Evolutionary conservation across 148 eudicot genomes (phyloP).

Genomic region (Vaccinium corymbosum): DNA sequence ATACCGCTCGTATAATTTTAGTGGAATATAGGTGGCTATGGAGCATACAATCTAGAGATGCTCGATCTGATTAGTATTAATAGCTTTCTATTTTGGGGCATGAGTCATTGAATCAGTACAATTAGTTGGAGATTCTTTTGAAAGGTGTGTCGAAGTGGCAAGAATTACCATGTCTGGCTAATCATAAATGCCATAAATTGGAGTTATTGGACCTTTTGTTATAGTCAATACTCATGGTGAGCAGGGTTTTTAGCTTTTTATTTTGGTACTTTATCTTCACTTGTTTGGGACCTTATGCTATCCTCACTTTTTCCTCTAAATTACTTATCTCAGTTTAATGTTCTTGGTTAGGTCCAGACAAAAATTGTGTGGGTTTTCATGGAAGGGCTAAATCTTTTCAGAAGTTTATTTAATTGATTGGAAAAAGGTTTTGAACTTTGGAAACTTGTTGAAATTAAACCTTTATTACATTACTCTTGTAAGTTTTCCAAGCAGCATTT

Average conservation of each 20-base stretch:
- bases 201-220: not conserved
- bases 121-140: not conserved
- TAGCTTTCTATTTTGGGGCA: not conserved
- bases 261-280: not conserved
- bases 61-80: not conserved
- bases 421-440: not conserved
- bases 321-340: not conserved
- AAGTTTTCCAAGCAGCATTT: not conserved
- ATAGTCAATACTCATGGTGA: too few species aligned
- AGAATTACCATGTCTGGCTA: not conserved
- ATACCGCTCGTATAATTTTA: not conserved
- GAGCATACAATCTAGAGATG: not conserved
- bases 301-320: not conserved
- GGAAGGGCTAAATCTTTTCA: conserved; percentile 3
- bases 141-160: not conserved
- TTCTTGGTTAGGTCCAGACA: not conserved
- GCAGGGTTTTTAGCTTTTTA: not conserved
- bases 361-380: not conserved
- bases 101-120: not conserved
- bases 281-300: not conserved
- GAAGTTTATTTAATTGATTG: not conserved
- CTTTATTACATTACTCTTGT: not conserved
- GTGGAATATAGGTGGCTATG: not conserved
- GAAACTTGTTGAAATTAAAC: not conserved
- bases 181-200: not conserved